Evolutionary conservation across 331 rosid species (phyloP), one percentile per base, ranked within the genome.

Genomic region (Arachis monticola): DNA sequence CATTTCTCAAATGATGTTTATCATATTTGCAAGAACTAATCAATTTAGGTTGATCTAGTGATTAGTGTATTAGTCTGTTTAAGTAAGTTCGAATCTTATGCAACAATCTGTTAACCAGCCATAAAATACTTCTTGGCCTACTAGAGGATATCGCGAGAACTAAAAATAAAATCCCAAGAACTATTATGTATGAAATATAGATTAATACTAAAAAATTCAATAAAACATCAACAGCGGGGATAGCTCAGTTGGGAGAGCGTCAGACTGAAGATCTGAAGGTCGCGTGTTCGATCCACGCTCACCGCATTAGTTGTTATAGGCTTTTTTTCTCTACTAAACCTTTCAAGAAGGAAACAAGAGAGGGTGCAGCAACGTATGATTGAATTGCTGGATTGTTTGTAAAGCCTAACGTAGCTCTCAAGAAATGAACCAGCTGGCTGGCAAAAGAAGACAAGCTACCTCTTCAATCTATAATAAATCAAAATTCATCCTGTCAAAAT

Each of bases 241-340:
- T 71, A 77, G 85, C 81, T 79, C 82, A 82, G 80, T 82, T 91
- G 97, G 93, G 97, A 87, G 91, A 91, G 91, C 90, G 87, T 91
- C 96, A 86, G 93, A 89, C 87, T 84, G 90, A 86, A 87, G 93
- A 86, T 89, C 96, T 86, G 96, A 89, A 91, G 91, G 96, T 82
- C 89, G 81, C 88, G 88, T 91, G 97, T 91, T 91, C 93, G 94
- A 91, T 87, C 96, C 96, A 91, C 89, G 88, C 79, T 89, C 95
- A 85, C 89, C 88, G 95, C 95, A 85, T 27, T 27, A 22, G 27
- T 22, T 22, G 27, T 22, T 22, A 22, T 22, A 22, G 27, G 1
- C 1, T 22, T 22, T 22, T 22, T 22, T 22, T 22, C 27, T 22
- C 27, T 22, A 22, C 27, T 22, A 22, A 22, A 22, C 27, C 27